Evolutionary conservation across 352 stramenopile species (phyloP).

Genomic region (Globisporangium apiculatum): DNA sequence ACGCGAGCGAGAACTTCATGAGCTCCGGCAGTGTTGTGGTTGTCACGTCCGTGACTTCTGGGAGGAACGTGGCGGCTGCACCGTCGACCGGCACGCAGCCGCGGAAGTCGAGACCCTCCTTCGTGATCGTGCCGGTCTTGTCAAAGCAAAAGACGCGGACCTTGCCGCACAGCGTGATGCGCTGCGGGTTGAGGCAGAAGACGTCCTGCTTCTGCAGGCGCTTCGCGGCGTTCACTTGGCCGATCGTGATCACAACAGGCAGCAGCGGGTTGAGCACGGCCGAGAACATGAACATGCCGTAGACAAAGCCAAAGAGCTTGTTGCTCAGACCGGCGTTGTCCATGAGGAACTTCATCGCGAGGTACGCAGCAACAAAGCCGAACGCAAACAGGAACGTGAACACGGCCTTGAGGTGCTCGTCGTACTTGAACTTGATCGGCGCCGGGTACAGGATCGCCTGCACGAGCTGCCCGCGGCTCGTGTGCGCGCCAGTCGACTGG

Average conservation of each 20-base stretch:
- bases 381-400: conserved; percentile 76
- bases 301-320: conserved; percentile 59
- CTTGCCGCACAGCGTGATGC: conserved; percentile 87
- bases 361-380: conserved; percentile 60
- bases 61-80: conserved; percentile 28
- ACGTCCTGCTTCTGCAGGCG: conserved; percentile 69
- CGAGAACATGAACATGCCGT: conserved; percentile 79
- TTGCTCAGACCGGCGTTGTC: conserved; percentile 62
- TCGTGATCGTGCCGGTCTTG: conserved; percentile 91
- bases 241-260: conserved; percentile 86
- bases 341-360: conserved; percentile 72
- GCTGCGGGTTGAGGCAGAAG: conserved; percentile 76
- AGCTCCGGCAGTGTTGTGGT: conserved; percentile 23
- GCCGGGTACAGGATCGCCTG: conserved; percentile 82
- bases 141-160: conserved; percentile 89
- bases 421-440: conserved; percentile 89
- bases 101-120: conserved; percentile 84
- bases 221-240: conserved; percentile 78
- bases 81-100: conserved; percentile 42
- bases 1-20: conserved; percentile 66
- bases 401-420: conserved; percentile 83
- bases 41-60: conserved; percentile 54
- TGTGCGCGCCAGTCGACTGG: conserved; percentile 76
- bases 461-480: conserved; percentile 78
- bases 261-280: conserved; percentile 78